phyloP scores from a whole-genome alignment of 805 yeast genomes.

The Kodamaea leandrae region DNA sequence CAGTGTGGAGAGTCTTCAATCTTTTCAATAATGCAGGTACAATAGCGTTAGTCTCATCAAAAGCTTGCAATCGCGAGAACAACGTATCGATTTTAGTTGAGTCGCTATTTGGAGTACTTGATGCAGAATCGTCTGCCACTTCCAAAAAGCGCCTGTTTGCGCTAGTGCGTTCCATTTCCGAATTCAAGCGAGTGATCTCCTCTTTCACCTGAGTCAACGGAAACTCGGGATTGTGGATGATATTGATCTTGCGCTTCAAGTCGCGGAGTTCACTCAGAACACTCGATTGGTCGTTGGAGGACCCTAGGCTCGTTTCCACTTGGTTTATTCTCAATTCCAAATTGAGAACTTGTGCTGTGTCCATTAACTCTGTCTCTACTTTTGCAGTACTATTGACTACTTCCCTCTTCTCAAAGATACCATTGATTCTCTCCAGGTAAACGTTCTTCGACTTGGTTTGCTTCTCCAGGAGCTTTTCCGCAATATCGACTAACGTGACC shows the following conservation, averaged over 20 bases:
- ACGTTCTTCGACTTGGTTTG: background rate
- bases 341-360: conserved; percentile 15
- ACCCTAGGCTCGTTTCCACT: conserved; percentile 25
- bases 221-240: conserved; percentile 36
- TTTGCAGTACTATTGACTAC: background rate
- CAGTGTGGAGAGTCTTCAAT: conserved; percentile 29
- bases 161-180: conserved; percentile 25
- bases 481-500: conserved; percentile 2
- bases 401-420: background rate
- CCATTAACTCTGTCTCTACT: background rate
- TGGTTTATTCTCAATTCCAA: conserved; percentile 25
- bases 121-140: conserved; percentile 6
- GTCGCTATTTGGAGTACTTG: conserved; percentile 9
- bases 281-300: conserved; percentile 13
- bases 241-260: conserved; percentile 30
- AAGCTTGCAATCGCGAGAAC: conserved; percentile 23
- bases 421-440: background rate
- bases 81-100: conserved; percentile 25
- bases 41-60: conserved; percentile 20
- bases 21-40: conserved; percentile 29
- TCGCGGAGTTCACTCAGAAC: conserved; percentile 30
- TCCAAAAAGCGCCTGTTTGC: conserved; percentile 15
- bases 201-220: conserved; percentile 23
- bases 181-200: conserved; percentile 23
- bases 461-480: background rate